These are phyloP conservation scores for Hippophae tibetana DNA, from an alignment of 306 rosid genomes.

Conservation along the genomic window DNA sequence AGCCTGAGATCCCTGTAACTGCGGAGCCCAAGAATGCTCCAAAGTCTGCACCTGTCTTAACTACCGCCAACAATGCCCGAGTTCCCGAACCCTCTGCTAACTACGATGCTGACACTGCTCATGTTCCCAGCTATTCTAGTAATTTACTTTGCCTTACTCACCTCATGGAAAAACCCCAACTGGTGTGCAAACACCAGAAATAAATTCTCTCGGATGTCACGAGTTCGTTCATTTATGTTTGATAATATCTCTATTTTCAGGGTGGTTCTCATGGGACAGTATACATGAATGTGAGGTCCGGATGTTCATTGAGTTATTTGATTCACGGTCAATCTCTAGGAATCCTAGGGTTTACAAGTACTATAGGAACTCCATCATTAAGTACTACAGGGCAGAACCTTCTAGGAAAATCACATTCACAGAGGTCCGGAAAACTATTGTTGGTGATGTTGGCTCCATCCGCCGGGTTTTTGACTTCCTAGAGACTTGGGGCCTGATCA, in stretches of 20 bases:
- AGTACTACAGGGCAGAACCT: constrained; percentile 55
- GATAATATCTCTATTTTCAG: constrained; percentile 8
- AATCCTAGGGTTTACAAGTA: constrained; percentile 75
- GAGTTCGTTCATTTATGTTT: too few species aligned
- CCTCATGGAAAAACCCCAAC: too few species aligned
- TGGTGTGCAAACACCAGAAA: too few species aligned
- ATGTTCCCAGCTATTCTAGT: constrained; percentile 67
- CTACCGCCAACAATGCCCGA: background rate
- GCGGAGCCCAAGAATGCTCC: background rate
- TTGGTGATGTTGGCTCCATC: constrained; percentile 82
- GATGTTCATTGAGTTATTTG: constrained; percentile 72
- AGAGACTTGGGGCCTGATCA: constrained; percentile 79
- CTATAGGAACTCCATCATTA: constrained; percentile 65
- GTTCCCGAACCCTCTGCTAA: constrained; percentile 11
- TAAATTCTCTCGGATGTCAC: too few species aligned
- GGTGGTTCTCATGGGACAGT: constrained; percentile 68
- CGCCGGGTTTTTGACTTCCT: constrained; percentile 82
- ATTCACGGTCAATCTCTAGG: constrained; percentile 39
- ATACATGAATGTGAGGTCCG: constrained; percentile 69
- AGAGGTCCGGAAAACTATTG: constrained; percentile 66
- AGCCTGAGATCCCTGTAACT: constrained; percentile 24
- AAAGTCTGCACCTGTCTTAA: background rate
- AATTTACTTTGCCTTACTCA: background rate
- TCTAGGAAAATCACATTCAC: constrained; percentile 69
- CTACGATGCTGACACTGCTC: constrained; percentile 25